Percentiles rank a stretch among this genome's conserved stretches.
These are phyloP conservation scores for Pistacia integerrima DNA, from an alignment of 345 rosid genomes.

Conservation along the genomic window DNA sequence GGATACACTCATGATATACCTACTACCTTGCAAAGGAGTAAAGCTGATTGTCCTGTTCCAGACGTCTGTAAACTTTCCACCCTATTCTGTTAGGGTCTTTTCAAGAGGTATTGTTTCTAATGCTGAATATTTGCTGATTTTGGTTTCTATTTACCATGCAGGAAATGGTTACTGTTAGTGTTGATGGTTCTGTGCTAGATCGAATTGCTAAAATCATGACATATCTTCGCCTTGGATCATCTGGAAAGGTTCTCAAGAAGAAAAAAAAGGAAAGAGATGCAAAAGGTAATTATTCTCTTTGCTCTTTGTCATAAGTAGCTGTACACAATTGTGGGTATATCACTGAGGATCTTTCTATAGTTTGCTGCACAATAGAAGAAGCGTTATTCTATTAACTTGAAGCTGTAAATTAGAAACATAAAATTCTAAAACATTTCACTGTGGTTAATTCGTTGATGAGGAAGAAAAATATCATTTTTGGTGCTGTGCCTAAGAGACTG, in stretches of 20 bases:
- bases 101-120: constrained; percentile 14
- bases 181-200: constrained; percentile 97
- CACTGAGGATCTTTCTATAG: not conserved
- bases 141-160: constrained; percentile 26
- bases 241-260: constrained; percentile 99
- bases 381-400: not conserved
- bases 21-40: constrained; percentile 94
- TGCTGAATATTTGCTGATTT: constrained; percentile 25
- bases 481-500: not conserved
- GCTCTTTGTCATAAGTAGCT: not conserved
- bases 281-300: constrained; percentile 50
- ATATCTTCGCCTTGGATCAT: constrained; percentile 97
- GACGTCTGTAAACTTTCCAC: constrained; percentile 52
- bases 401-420: not conserved
- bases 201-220: constrained; percentile 94
- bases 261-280: constrained; percentile 91
- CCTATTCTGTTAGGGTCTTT: not conserved
- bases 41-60: constrained; percentile 94
- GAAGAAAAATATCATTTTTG: not conserved
- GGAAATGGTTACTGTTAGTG: constrained; percentile 94
- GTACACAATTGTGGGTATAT: not conserved
- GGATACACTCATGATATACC: constrained; percentile 93
- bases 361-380: not conserved
- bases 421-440: not conserved
- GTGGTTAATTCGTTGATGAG: constrained; percentile 3